Conservation (phyloP, 2,329 filamentous ascomycete species). For the Dothideomycetes sp. region DNA sequence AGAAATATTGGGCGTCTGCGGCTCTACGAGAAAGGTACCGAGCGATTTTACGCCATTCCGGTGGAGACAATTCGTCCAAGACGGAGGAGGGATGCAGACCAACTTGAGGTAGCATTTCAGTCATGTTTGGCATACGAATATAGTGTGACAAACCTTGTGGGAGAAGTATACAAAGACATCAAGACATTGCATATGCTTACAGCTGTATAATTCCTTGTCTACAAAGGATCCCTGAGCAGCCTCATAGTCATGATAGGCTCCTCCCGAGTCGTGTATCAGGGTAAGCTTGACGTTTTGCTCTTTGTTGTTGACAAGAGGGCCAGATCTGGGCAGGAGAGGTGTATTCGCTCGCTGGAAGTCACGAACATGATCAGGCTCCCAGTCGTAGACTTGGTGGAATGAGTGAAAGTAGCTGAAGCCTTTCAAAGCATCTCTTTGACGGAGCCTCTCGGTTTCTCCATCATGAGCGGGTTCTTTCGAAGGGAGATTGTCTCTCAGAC, state of each 20-base stretch:
- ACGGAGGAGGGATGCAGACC: slow-evolving; percentile 35
- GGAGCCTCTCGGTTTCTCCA: slow-evolving; percentile 1
- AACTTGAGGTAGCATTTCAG: slow-evolving; percentile 21
- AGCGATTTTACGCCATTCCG: slow-evolving; percentile 36
- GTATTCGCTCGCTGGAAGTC: slow-evolving; percentile 31
- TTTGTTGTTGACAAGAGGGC: background rate
- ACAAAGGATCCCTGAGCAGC: slow-evolving; percentile 25
- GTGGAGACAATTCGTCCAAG: slow-evolving; percentile 40
- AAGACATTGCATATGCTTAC: slow-evolving; percentile 37
- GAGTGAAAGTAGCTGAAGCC: slow-evolving; percentile 35
- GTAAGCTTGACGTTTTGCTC: slow-evolving; percentile 22
- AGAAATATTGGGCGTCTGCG: slow-evolving; percentile 28
- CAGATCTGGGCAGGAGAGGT: slow-evolving; percentile 24
- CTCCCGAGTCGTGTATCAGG: slow-evolving; percentile 33
- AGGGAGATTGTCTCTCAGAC: slow-evolving; percentile 25
- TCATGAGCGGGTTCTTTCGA: slow-evolving; percentile 11
- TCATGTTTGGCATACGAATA: too few species aligned
- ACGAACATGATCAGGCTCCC: slow-evolving; percentile 26
- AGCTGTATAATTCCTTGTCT: slow-evolving; percentile 29
- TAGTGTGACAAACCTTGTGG: slow-evolving; percentile 26
- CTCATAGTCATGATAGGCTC: slow-evolving; percentile 39
- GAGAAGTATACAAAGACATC: slow-evolving; percentile 41
- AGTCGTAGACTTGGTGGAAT: slow-evolving; percentile 30
- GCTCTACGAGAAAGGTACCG: slow-evolving; percentile 38
- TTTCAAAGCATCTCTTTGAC: slow-evolving; percentile 27